Base-by-base conservation (phyloP, 768 basidiomycete genomes). In the Pluteus cervinus region DNA sequence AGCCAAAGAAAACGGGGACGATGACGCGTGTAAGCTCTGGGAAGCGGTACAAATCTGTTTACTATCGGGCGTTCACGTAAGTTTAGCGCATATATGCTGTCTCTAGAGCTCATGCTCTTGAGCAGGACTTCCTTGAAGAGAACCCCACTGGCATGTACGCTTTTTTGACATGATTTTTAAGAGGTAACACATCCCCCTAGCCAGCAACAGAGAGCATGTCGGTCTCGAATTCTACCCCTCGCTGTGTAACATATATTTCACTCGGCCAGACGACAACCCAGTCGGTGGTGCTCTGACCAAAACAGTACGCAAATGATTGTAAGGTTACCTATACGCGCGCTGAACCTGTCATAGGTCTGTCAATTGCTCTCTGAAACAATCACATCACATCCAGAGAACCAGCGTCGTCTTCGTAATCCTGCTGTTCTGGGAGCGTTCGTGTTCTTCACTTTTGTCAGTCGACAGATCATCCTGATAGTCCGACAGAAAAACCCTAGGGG, bases 51-150 rank as follows among this genome's bases (percentile, higher is more conserved):
- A 69, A 23, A 47, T 63, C 20, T 60, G 68, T 7, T 42, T 79
- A n/a, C 47, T 81, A 15, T 73, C 78, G 4, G 76, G 79, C 3
- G 43, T 76, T 23, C 49, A 76, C 42, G 75, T 75, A 46, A 46
- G 63, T 31, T 35, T 16, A 40, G 24, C 21, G 16, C 28, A 29
- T 54, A 50, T 52, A 51, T 39, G 50, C 48, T 16, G 29, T 56
- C 24, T 54, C 59, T 3, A 46, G 52, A 15, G 21, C 36, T 35
- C 24, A 36, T 29, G 36, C 10, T 6, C 28, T 34, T 24, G 15
- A 8, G 24, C 35, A 58, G 54, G 58, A 57, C 43, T 53, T 56
- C 29, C 51, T 62, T 11, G 67, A 69, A 33, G 45, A 45, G 12
- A 37, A 49, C 17, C 43, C 52, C 24, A 56, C 50, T 28, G 47